phyloP scores from a whole-genome alignment of 345 rosid species.

The Citrus glauca region DNA sequence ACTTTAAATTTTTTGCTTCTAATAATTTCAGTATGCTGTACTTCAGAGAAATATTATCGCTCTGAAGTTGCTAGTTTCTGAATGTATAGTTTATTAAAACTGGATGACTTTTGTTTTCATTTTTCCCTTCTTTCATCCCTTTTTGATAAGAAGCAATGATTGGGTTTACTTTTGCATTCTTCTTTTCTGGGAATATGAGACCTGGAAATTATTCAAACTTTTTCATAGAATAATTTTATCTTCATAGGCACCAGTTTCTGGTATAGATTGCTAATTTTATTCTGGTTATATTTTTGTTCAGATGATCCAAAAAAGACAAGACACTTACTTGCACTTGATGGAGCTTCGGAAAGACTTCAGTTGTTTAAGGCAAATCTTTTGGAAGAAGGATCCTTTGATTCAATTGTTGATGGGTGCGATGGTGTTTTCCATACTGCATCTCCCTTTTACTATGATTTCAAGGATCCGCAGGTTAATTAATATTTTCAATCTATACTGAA shows the following conservation, averaged over 20 bases:
- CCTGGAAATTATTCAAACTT: neutral
- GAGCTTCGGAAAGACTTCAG: constrained; percentile 67
- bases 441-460: constrained; percentile 63
- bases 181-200: neutral
- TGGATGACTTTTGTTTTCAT: neutral
- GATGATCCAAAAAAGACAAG: constrained; percentile 72
- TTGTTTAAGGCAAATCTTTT: constrained; percentile 71
- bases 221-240: neutral
- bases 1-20: neutral
- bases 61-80: neutral
- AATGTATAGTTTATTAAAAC: neutral
- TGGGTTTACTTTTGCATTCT: neutral
- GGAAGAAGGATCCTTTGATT: constrained; percentile 76
- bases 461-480: constrained; percentile 70
- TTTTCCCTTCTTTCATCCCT: neutral
- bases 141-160: neutral
- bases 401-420: constrained; percentile 59
- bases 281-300: constrained; percentile 8
- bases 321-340: constrained; percentile 61
- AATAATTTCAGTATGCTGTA: neutral
- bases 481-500: neutral
- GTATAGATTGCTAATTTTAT: neutral
- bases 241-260: neutral
- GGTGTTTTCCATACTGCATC: constrained; percentile 93
- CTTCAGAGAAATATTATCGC: neutral